A percentile compares a stretch with the other conserved stretches of the same genome.
phyloP scores from a whole-genome alignment of 495 filamentous ascomycete genomes.

The Penicillium robsamsonii region DNA sequence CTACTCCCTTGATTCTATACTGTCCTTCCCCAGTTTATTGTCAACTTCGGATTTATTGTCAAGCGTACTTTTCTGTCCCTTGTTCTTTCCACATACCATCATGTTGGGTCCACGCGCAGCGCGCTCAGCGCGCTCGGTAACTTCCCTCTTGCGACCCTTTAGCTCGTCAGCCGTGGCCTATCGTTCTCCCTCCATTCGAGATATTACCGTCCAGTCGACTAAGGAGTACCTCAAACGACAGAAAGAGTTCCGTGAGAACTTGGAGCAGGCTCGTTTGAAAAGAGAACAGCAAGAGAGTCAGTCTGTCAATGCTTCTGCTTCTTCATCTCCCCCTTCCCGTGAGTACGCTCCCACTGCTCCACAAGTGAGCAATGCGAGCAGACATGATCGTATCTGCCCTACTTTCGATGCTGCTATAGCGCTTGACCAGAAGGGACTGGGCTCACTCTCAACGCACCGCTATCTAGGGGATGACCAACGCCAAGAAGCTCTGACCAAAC shows the following conservation, averaged over 20 bases:
- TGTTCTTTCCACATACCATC: constrained; percentile 14
- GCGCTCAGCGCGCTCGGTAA: constrained; percentile 47
- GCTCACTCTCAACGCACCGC: constrained; percentile 64
- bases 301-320: constrained; percentile 50
- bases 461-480: constrained; percentile 47
- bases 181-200: constrained; percentile 75
- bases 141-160: constrained; percentile 58
- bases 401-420: constrained; percentile 40
- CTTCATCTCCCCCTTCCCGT: constrained; percentile 42
- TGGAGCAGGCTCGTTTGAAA: constrained; percentile 69
- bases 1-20: constrained; percentile 17
- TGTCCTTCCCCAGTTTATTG: constrained; percentile 13
- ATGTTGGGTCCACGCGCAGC: constrained; percentile 53
- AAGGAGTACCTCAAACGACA: constrained; percentile 75
- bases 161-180: constrained; percentile 53
- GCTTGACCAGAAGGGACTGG: constrained; percentile 51
- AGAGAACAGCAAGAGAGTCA: constrained; percentile 84
- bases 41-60: constrained; percentile 21
- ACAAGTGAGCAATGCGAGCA: constrained; percentile 55
- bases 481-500: constrained; percentile 50
- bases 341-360: constrained; percentile 56
- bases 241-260: constrained; percentile 79
- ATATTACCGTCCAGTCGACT: constrained; percentile 71
- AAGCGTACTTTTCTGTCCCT: constrained; percentile 2
- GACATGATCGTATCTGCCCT: constrained; percentile 25